Base-by-base conservation (phyloP, 2,329 filamentous ascomycete species). In the Sporothrix pseudoabietina region DNA sequence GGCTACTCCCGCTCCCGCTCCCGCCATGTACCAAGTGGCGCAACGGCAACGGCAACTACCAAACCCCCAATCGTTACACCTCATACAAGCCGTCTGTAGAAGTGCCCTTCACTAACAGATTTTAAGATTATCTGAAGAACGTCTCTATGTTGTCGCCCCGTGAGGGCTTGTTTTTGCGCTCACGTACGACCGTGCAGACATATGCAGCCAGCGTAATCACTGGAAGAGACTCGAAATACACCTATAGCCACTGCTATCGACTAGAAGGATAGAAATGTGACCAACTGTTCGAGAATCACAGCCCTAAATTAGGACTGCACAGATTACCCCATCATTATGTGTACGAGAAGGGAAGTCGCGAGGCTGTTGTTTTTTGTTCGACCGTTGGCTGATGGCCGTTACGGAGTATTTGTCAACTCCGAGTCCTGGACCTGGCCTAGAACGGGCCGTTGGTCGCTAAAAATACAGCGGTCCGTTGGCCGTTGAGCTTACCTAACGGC, bases 1-100 rank as follows among this genome's bases (percentile, higher is more conserved):
- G 57, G 39, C 61, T 39, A 47, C 61, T 66, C 61, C 61, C 61
- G 61, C 61, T 66, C 61, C 61, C 61, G 61, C 61, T 19, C 22
- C 6, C 39, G 12, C 12, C 61, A 30, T 44, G 39, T 19, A 32
- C 35, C 57, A 32, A 9, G 22, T 47, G 61, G 39, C 30, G 39
- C 22, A 30, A 49, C 44, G 44, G 12, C n/a, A 39, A 49, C 44
- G 44, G 12, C n/a, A 39, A 6, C 61, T 7, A 19, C 61, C 6
- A 12, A 47, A 2, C 8, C 47, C n/a, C 22, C 39, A 35, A 63
- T 32, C n/a, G 16, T n/a, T 10, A 16, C 5, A 10, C 2, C 10
- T 10, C 12, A 6, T 32, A 22, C 14, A 19, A 49, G 14, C 8
- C 8, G 2, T 26, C 16, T 30, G 6, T 10, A 66, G 6, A 26